Conservation (phyloP, 345 rosid genomes). For the Sisymbrium irio region DNA sequence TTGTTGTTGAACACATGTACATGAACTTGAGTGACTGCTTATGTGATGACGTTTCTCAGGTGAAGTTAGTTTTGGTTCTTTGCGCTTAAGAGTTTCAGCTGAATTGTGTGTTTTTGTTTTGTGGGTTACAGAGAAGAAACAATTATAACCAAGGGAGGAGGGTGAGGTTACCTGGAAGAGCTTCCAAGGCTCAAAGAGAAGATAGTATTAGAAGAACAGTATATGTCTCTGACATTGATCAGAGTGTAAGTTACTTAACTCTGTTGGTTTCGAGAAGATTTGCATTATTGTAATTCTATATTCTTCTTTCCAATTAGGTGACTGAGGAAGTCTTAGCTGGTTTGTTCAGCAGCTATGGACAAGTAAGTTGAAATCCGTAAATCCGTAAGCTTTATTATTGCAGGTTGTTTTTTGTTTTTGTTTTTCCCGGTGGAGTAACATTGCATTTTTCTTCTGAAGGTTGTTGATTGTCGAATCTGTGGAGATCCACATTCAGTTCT, state of each 20-base stretch:
- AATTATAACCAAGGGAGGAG: conserved; percentile 57
- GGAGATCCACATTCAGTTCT: conserved; percentile 91
- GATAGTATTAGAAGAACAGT: conserved; percentile 49
- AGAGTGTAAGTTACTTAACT: conserved; percentile 30
- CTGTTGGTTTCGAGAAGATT: background rate
- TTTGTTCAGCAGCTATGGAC: conserved; percentile 68
- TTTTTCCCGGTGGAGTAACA: background rate
- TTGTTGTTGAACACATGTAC: background rate
- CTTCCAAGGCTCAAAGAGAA: conserved; percentile 46
- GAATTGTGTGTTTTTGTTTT: background rate
- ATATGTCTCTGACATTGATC: conserved; percentile 39
- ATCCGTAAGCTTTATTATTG: background rate
- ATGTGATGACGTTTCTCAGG: background rate
- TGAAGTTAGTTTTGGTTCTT: background rate
- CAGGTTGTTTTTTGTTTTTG: background rate
- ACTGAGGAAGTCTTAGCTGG: conserved; percentile 88
- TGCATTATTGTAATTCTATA: background rate
- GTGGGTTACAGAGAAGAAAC: conserved; percentile 54
- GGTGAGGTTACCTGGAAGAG: conserved; percentile 54
- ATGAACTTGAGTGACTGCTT: conserved; percentile 4
- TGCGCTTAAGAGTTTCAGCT: background rate
- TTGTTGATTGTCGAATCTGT: conserved; percentile 93
- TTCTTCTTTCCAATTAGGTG: conserved; percentile 41
- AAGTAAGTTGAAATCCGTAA: conserved; percentile 45
- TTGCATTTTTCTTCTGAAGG: conserved; percentile 45